A percentile compares a stretch with the other conserved stretches of the same genome.
Conservation (phyloP, 495 filamentous ascomycete species). For the Penicillium waksmanii region DNA sequence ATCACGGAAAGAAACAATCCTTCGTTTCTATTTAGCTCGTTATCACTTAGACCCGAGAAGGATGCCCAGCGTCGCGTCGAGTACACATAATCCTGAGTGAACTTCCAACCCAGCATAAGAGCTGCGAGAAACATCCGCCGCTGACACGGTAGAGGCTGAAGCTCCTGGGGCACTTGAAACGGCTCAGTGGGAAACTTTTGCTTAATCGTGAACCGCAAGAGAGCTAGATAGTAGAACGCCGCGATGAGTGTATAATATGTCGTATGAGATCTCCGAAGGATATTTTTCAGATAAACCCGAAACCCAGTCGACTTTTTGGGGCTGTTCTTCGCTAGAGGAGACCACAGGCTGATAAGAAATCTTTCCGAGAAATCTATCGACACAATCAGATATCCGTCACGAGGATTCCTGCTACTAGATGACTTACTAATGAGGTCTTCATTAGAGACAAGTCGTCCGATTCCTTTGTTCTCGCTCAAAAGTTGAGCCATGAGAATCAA, state of each 20-base stretch:
- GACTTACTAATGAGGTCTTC: neutral
- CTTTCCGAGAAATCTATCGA: neutral
- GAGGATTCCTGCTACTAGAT: neutral
- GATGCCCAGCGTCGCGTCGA: slow-evolving; percentile 2
- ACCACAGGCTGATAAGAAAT: neutral
- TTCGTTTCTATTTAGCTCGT: neutral
- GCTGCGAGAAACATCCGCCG: neutral
- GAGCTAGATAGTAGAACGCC: slow-evolving; percentile 2
- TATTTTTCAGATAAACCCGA: slow-evolving; percentile 1
- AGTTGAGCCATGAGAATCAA: neutral
- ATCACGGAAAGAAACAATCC: slow-evolving; percentile 3
- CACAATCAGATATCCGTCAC: neutral
- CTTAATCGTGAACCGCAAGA: neutral
- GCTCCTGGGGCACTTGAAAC: neutral
- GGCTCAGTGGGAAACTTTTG: neutral
- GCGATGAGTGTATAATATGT: slow-evolving; percentile 5
- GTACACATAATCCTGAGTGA: slow-evolving; percentile 2
- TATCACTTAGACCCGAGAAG: slow-evolving; percentile 4
- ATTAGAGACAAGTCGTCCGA: neutral
- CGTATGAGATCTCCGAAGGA: slow-evolving; percentile 4
- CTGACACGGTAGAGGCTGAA: neutral
- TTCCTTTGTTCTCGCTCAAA: neutral
- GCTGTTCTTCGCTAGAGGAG: neutral
- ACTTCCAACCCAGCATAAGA: slow-evolving; percentile 3
- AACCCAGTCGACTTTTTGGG: neutral